These are phyloP conservation scores for Sapria himalayana DNA, from an alignment of 345 rosid genomes.

Conservation along the genomic window DNA sequence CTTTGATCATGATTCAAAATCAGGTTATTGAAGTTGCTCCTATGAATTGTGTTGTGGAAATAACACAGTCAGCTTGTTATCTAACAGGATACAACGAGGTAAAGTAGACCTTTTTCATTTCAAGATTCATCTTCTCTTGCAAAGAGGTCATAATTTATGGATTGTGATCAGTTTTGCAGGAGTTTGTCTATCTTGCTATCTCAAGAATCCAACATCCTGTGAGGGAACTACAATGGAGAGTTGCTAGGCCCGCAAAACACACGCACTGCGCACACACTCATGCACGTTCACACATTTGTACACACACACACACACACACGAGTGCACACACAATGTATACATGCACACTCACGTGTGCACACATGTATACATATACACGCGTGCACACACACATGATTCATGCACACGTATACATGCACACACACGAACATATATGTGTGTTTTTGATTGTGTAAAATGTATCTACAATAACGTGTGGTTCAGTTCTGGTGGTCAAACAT, in stretches of 20 bases:
- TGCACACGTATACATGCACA: no score
- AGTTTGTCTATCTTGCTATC: conserved; percentile 45
- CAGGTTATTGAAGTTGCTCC: conserved; percentile 79
- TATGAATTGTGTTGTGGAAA: conserved; percentile 60
- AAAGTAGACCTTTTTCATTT: conserved; percentile 2
- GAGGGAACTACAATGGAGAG: no score
- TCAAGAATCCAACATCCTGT: no score
- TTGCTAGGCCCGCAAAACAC: no score
- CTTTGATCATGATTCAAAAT: no score
- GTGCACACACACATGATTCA: not conserved
- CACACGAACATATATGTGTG: not conserved
- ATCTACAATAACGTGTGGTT: not conserved
- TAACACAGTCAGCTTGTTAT: conserved; percentile 68
- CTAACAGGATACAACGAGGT: conserved; percentile 44
- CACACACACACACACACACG: not conserved
- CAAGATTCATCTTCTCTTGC: conserved; percentile 1
- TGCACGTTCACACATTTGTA: not conserved
- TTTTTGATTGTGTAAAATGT: not conserved
- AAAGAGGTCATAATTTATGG: conserved; percentile 5
- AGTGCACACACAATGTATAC: not conserved
- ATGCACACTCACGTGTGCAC: not conserved
- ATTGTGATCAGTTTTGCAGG: conserved; percentile 45
- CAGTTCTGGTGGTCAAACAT: not conserved
- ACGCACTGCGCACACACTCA: not conserved
- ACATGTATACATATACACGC: not conserved